Evolutionary conservation across 2,329 filamentous ascomycete genomes (phyloP), one percentile per base, ranked within the genome.

Genomic region (Nothopassalora personata): DNA sequence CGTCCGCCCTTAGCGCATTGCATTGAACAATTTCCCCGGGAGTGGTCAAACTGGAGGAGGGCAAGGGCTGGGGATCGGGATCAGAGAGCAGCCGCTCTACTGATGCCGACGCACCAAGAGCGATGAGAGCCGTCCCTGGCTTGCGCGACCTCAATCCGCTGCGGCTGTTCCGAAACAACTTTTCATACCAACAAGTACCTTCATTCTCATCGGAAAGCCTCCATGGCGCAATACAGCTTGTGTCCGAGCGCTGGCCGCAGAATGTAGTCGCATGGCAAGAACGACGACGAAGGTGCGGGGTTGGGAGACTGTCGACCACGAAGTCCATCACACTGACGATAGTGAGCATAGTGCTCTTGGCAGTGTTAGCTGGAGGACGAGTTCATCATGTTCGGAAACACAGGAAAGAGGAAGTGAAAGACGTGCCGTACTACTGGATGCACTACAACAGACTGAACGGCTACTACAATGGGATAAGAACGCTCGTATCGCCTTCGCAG

Each of bases 401-500:
- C 45, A 54, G 49, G 46, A 30, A 48, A 53, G 56, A 54, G 27
- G 28, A 62, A 47, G 61, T 72, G 58, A 66, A 69, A 51, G 69
- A 71, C 53, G 66, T 69, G 58, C 69, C 73, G 43, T 79, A 75
- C 62, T 73, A 73, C 64, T 80, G 78, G 78, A 74, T 78, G 65
- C 71, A 75, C 62, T 80, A 76, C 57, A 68, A 73, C 43, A 68
- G 74, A 49, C 63, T 80, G 52, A 74, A 75, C 60, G 77, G 76
- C 46, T 79, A 76, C 66, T 81, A 77, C 70, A 79, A 78, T 54
- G 79, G 79, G 54, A 71, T 80, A 39, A 72, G 76, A 54, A 79
- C 74, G 23, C 68, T 81, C 13, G 77, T 80, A 23, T 72, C 75
- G 2, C 71, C 67, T 52, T 67, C 68, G 30, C 72, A 80, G 53